A percentile compares a stretch with the other conserved stretches of the same genome.
Conservation (phyloP, 2,329 filamentous ascomycete genomes). For the Cercospora zeina region DNA sequence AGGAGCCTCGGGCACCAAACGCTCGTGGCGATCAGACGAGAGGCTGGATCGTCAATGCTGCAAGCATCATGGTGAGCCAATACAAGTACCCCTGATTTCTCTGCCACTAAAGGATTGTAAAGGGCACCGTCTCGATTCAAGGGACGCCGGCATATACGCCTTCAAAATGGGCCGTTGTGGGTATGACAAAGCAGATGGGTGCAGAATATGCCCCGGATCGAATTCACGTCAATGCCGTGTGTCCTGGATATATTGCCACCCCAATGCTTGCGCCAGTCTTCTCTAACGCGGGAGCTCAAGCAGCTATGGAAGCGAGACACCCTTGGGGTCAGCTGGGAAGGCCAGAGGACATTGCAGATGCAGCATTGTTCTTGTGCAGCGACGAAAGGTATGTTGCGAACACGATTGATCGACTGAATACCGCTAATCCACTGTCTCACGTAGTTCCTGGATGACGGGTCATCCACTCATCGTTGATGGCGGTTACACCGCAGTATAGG, state of each 20-base stretch:
- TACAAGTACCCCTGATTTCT: neutral
- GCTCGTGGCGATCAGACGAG: conserved; percentile 43
- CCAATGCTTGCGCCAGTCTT: conserved; percentile 17
- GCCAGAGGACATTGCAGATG: conserved; percentile 33
- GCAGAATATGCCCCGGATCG: conserved; percentile 33
- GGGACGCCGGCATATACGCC: conserved; percentile 21
- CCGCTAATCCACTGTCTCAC: neutral
- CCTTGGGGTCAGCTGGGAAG: conserved; percentile 33
- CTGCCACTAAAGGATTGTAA: neutral
- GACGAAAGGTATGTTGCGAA: conserved; percentile 32
- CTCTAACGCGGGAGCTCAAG: conserved; percentile 16
- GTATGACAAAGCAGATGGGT: conserved; percentile 35
- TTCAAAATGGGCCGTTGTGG: conserved; percentile 35
- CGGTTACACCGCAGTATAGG: conserved; percentile 14
- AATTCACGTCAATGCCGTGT: conserved; percentile 32
- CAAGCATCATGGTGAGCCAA: conserved; percentile 45
- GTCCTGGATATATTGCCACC: conserved; percentile 29
- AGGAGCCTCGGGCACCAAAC: conserved; percentile 39
- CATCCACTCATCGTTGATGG: conserved; percentile 22
- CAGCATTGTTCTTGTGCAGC: conserved; percentile 33
- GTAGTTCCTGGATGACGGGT: conserved; percentile 30
- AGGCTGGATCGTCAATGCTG: conserved; percentile 55
- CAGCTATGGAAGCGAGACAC: conserved; percentile 19
- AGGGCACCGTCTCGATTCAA: neutral
- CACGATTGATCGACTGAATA: neutral